Base-by-base conservation (phyloP, 768 basidiomycete genomes). In the Rhodosporidiobolus sp. region DNA sequence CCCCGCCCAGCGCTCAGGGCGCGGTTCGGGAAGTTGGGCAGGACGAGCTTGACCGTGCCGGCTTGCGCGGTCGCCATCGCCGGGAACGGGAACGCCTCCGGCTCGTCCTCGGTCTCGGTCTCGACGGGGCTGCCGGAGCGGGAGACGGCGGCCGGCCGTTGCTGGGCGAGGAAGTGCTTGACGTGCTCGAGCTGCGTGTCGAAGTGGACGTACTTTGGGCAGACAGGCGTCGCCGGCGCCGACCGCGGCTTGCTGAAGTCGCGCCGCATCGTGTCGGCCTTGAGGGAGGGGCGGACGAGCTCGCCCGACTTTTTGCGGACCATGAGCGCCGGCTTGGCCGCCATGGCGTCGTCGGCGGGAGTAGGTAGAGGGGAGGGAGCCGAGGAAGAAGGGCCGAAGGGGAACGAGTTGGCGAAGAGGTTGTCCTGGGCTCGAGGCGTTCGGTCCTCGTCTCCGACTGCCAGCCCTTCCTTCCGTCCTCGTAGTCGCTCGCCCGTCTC, bases 241-340 rank as follows among this genome's bases (percentile, higher is more conserved):
- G 90, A 92, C 55, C 81, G 71, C 2, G 67, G 62, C 74, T 65
- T 43, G 76, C 73, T 49, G 11, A 67, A 72, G 82, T 88, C 87
- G 77, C 72, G 66, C 32, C 61, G 84, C 85, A 83, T 82, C 54
- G 78, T 74, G 45, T 83, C 84, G 20, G 86, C 83, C 83, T 96
- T 98, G 75, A 97, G 85, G 4, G 94, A 92, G 6, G 92, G 88
- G 81, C 92, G 94, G 78, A 98, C 87, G 9, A 91, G 88, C 82
- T 96, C 91, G 49, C 95, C 94, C 22, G 91, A 92, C 82, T 96
- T 97, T 82, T 97, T 97, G 71, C 93, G 87, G 46, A 92, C 83
- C 63, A 90, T 83, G 63, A 84, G 82, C 28, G 85, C 79, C 46
- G 75, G 74, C 34, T 75, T 73, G 20, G 50, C 63, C 10, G 65